phyloP scores from a whole-genome alignment of 2,329 filamentous ascomycete genomes.

The Aspergillus floridensis region DNA sequence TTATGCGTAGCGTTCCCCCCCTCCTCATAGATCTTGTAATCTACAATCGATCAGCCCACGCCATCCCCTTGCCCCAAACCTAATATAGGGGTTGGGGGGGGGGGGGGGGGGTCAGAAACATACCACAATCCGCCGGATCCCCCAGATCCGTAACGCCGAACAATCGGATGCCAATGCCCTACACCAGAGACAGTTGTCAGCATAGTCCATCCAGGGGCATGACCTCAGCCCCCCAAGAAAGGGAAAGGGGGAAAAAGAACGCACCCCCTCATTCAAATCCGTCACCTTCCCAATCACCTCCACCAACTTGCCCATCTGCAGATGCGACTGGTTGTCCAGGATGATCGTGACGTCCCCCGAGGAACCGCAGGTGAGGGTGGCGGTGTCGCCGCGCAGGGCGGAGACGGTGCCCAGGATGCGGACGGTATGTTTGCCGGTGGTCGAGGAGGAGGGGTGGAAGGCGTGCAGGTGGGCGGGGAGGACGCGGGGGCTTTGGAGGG shows the following conservation, averaged over 20 bases:
- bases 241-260: constrained; percentile 7
- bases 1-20: too few relatives aligned
- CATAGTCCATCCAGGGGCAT: too few relatives aligned
- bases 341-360: constrained; percentile 70
- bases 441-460: constrained; percentile 57
- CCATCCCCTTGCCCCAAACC: too few relatives aligned
- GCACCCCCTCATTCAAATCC: constrained; percentile 40
- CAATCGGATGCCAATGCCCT: constrained; percentile 43
- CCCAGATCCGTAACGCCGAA: constrained; percentile 45
- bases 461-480: constrained; percentile 74
- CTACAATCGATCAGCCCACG: too few relatives aligned
- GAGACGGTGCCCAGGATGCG: constrained; percentile 83
- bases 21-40: too few relatives aligned
- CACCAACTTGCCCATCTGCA: constrained; percentile 46
- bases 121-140: constrained; percentile 40
- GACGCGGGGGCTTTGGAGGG: constrained; percentile 75
- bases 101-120: constrained; percentile 20
- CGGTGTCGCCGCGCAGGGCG: constrained; percentile 76
- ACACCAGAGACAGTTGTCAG: constrained; percentile 5
- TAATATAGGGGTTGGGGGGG: too few relatives aligned
- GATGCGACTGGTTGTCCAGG: constrained; percentile 58
- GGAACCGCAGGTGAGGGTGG: constrained; percentile 69
- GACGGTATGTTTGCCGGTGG: constrained; percentile 57
- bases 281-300: constrained; percentile 48
- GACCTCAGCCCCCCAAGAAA: neutral